Base-by-base conservation (phyloP, 257 asterid genomes). In the Linaria vulgaris region DNA sequence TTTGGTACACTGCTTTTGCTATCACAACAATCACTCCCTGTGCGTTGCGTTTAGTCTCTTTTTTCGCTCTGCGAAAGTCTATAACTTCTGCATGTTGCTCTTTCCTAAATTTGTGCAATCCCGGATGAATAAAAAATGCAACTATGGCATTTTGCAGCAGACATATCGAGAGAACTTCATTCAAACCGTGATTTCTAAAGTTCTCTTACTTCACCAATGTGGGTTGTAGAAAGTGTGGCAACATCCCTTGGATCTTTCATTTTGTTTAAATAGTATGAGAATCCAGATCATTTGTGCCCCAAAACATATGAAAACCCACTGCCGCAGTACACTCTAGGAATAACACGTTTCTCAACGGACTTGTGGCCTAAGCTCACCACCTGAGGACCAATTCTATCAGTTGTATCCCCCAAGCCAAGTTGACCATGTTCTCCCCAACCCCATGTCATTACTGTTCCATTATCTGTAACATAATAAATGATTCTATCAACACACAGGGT, bases 391-490 rank as follows among this genome's bases (percentile, higher is more conserved):
- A 75, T 66, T 69, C 80, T 80, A 69, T 94, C 94, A 3, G 19
- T 41, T 22, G 84, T 59, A 76, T 77, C 76, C 57, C 97, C 96
- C 63, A 87, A 70, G 37, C 99, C 99, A 57, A 94, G 94, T 69
- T 94, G 99, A 24, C 97, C 97, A 20, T 92, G 99, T 82, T 92
- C 99, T 16, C 96, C 97, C 99, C 99, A 92, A n/a, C 99, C 99
- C 96, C 95, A 92, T 22, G 95, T 80, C 91, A 89, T 72, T 57
- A 92, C 76, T 12, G 71, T 74, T 62, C 90, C 94, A 44, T 81
- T 70, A 24, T 79, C 99, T 92, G 82, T 54, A 63, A 13, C 39
- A 20, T 46, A 30, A 0, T 5, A 5, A 16, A 27, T 17, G n/a
- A 44, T 20, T 38, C 15, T 38, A 27, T n/a, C 6, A 9, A 34